Percentiles rank a stretch among this genome's conserved stretches.
Evolutionary conservation across 2,329 filamentous ascomycete genomes (phyloP).

Genomic region (Xylariaceae sp.): DNA sequence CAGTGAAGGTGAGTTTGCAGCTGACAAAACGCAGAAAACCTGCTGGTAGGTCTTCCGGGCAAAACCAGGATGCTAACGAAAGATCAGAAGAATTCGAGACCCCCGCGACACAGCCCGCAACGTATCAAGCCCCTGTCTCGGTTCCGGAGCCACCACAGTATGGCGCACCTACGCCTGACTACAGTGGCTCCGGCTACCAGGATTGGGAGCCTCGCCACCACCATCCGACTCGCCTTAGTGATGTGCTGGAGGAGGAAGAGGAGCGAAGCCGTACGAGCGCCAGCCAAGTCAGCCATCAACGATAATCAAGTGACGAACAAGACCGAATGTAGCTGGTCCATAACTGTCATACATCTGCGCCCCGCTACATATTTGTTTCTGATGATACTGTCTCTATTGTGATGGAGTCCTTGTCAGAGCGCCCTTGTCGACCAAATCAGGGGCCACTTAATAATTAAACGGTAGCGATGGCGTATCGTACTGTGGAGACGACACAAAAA

Average conservation of each 20-base stretch:
- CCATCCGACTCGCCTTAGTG: conserved; percentile 82
- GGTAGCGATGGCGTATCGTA: too few species aligned
- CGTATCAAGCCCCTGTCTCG: conserved; percentile 30
- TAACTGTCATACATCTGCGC: too few species aligned
- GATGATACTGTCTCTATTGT: too few species aligned
- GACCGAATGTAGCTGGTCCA: too few species aligned
- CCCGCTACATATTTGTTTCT: too few species aligned
- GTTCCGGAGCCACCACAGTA: conserved; percentile 32
- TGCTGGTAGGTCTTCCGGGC: conserved; percentile 40
- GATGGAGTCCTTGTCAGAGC: too few species aligned
- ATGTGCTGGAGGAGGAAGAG: conserved; percentile 83
- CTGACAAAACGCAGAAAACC: too few species aligned
- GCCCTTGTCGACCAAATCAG: too few species aligned
- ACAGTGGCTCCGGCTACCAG: conserved; percentile 70
- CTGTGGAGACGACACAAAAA: too few species aligned
- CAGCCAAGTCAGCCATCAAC: conserved; percentile 53
- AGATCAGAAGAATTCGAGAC: conserved; percentile 57
- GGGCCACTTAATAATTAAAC: too few species aligned
- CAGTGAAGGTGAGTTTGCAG: conserved; percentile 68
- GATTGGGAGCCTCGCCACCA: conserved; percentile 69
- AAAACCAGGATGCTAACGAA: conserved; percentile 50
- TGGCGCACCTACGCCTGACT: conserved; percentile 48
- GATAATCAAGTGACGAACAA: background rate
- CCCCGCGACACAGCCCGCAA: conserved; percentile 39
- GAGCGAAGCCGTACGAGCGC: conserved; percentile 73